Conservation (phyloP, 306 rosid species). For the Aeschynomene evenia region DNA sequence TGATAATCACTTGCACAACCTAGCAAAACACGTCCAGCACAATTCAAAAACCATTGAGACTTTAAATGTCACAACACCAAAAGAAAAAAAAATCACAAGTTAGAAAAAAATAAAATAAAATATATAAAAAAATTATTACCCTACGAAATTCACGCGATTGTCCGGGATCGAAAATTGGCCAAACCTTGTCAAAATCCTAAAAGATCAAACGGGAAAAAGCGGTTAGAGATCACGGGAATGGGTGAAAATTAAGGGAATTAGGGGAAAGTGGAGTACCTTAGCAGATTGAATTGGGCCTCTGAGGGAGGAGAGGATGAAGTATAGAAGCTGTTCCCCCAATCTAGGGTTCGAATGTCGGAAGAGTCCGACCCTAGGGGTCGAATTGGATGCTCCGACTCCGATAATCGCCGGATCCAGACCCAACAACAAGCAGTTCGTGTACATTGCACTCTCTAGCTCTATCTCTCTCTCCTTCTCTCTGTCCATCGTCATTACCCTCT, state of each 20-base stretch:
- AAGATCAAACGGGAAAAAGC: slow-evolving; percentile 30
- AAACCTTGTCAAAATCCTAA: slow-evolving; percentile 98
- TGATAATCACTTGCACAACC: slow-evolving; percentile 96
- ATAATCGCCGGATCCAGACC: slow-evolving; percentile 96
- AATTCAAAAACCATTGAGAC: slow-evolving; percentile 4
- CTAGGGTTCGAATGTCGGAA: slow-evolving; percentile 98
- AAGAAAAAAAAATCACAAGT: neutral
- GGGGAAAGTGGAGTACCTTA: slow-evolving; percentile 41
- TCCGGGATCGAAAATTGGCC: slow-evolving; percentile 97
- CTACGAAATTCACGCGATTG: slow-evolving; percentile 96
- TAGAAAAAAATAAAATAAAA: neutral
- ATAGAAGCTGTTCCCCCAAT: slow-evolving; percentile 94
- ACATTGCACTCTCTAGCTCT: slow-evolving; percentile 99
- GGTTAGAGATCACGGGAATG: slow-evolving; percentile 14
- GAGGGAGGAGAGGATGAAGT: slow-evolving; percentile 93
- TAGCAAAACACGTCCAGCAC: slow-evolving; percentile 29
- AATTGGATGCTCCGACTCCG: slow-evolving; percentile 82
- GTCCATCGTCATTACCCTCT: slow-evolving; percentile 92
- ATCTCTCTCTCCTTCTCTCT: slow-evolving; percentile 99
- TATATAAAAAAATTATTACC: slow-evolving; percentile 41
- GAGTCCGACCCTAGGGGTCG: slow-evolving; percentile 86
- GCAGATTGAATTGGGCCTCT: slow-evolving; percentile 94
- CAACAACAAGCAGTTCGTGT: slow-evolving; percentile 89
- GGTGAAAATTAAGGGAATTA: neutral
- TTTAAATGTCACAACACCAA: neutral